Evolutionary conservation across 1,284 basidiomycete genomes (phyloP).

Genomic region (Ceratobasidium theobromae): DNA sequence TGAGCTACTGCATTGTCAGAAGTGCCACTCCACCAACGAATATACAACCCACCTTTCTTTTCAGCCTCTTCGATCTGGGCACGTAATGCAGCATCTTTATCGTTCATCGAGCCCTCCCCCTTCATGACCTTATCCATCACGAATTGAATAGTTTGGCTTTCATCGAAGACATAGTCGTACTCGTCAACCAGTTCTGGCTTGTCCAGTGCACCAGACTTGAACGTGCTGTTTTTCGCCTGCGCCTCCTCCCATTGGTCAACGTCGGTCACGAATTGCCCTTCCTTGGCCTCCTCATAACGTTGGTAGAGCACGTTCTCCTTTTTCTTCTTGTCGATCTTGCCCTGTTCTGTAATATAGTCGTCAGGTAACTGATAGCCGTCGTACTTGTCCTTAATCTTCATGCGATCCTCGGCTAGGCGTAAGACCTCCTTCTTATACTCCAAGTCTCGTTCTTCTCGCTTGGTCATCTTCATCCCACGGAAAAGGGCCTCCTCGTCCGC

Average conservation of each 20-base stretch:
- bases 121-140: conserved; percentile 81
- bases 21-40: not conserved
- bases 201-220: conserved; percentile 87
- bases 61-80: conserved; percentile 92
- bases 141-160: conserved; percentile 94
- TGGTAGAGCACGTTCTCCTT: conserved; percentile 92
- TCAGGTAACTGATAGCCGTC: conserved; percentile 95
- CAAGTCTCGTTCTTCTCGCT: conserved; percentile 76
- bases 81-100: conserved; percentile 84
- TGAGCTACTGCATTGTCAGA: conserved; percentile 56
- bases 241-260: conserved; percentile 95
- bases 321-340: conserved; percentile 97
- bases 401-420: conserved; percentile 87
- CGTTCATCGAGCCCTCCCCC: conserved; percentile 69
- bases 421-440: conserved; percentile 93
- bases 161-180: conserved; percentile 98
- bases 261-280: conserved; percentile 92
- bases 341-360: conserved; percentile 97
- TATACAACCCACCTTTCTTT: conserved; percentile 65
- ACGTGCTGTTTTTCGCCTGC: conserved; percentile 87
- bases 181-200: conserved; percentile 76
- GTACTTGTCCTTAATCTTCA: conserved; percentile 90
- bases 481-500: conserved; percentile 90
- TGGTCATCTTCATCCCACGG: conserved; percentile 84
- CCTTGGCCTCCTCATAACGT: conserved; percentile 90